A percentile compares a stretch with the other conserved stretches of the same genome.
phyloP scores from a whole-genome alignment of 2,329 filamentous ascomycete genomes.

The Fusarium heterosporum region DNA sequence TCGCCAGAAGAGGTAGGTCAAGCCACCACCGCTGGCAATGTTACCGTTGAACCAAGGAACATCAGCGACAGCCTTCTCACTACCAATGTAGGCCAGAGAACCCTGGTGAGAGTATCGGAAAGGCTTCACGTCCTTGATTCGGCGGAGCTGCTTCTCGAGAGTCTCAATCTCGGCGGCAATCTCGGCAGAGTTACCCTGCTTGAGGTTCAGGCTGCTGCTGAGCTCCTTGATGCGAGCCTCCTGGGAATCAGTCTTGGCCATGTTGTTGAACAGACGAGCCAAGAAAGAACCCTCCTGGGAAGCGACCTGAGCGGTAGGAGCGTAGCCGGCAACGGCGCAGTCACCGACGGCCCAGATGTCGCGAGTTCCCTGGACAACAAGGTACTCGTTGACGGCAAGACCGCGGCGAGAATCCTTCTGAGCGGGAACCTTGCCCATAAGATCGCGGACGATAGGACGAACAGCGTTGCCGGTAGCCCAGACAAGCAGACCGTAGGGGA shows the following conservation, averaged over 20 bases:
- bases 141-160: conserved; percentile 85
- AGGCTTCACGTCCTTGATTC: conserved; percentile 94
- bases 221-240: conserved; percentile 81
- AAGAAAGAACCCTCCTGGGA: conserved; percentile 96
- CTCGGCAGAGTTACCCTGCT: conserved; percentile 75
- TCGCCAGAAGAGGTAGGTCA: conserved; percentile 99
- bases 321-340: conserved; percentile 97
- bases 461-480: conserved; percentile 98
- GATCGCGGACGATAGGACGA: conserved; percentile 87
- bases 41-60: conserved; percentile 98
- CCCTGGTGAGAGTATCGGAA: conserved; percentile 99
- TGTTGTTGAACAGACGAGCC: conserved; percentile 96
- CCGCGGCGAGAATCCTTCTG: conserved; percentile 96
- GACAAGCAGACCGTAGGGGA: conserved; percentile 95
- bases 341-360: conserved; percentile 99
- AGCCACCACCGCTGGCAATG: conserved; percentile 88
- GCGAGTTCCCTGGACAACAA: conserved; percentile 95
- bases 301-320: conserved; percentile 96
- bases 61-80: conserved; percentile 97
- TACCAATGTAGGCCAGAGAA: conserved; percentile 96
- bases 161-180: conserved; percentile 81
- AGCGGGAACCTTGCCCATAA: conserved; percentile 91
- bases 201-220: conserved; percentile 69
- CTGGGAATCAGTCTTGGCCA: conserved; percentile 91
- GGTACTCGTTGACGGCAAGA: conserved; percentile 97